Percentiles rank a stretch among this genome's conserved stretches.
These are phyloP conservation scores for Fraxinus americana DNA, from an alignment of 257 asterid species.

Conservation along the genomic window DNA sequence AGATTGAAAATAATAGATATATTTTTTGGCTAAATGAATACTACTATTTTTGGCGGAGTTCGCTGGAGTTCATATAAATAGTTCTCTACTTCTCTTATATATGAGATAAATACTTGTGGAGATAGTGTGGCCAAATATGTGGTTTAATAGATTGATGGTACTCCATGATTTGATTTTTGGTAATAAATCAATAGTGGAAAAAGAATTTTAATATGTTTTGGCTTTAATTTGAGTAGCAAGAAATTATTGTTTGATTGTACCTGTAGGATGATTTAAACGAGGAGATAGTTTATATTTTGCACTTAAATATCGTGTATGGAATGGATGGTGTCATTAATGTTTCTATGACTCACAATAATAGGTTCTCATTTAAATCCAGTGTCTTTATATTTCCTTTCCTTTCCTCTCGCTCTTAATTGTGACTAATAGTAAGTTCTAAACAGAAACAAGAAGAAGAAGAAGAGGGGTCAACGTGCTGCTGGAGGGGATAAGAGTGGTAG, in stretches of 20 bases:
- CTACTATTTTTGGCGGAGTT: slow-evolving; percentile 11
- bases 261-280: slow-evolving; percentile 8
- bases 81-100: slow-evolving; percentile 12
- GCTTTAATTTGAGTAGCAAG: background rate
- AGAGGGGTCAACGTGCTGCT: slow-evolving; percentile 92
- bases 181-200: slow-evolving; percentile 1
- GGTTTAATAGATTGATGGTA: background rate
- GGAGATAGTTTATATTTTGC: slow-evolving; percentile 7
- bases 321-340: background rate
- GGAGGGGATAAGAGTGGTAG: slow-evolving; percentile 95
- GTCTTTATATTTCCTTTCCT: background rate
- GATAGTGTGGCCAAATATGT: slow-evolving; percentile 1
- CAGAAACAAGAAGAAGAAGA: slow-evolving; percentile 86
- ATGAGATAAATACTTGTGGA: background rate
- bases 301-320: background rate
- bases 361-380: background rate
- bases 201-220: slow-evolving; percentile 14
- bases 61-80: slow-evolving; percentile 7
- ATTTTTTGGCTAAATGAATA: background rate
- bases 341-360: slow-evolving; percentile 8
- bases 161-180: background rate
- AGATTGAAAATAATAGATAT: background rate
- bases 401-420: slow-evolving; percentile 12
- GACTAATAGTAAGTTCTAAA: slow-evolving; percentile 23
- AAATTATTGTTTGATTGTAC: background rate